Conservation (phyloP, 1,284 basidiomycete species). For the Melampsora americana region DNA sequence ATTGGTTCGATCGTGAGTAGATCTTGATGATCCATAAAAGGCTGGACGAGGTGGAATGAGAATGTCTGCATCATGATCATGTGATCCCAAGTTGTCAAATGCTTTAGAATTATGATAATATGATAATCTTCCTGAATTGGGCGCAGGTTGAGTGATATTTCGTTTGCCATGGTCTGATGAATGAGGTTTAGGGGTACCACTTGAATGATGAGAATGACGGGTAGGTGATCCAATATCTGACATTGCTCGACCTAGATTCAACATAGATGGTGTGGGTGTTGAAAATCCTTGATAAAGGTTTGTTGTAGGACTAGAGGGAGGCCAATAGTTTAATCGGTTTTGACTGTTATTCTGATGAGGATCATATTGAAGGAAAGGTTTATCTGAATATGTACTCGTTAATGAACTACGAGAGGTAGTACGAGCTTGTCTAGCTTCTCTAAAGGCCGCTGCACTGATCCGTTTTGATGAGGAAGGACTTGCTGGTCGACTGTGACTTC, state of each 20-base stretch:
- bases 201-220: background rate
- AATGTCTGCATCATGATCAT: slow-evolving; percentile 3
- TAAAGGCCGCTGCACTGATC: slow-evolving; percentile 39
- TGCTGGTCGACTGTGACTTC: slow-evolving; percentile 4
- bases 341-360: background rate
- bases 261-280: no score
- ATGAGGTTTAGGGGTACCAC: background rate
- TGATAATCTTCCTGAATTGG: background rate
- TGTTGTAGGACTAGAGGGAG: no score
- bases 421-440: slow-evolving; percentile 23
- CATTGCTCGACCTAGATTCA: no score
- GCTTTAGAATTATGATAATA: background rate
- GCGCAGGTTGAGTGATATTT: background rate
- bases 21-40: slow-evolving; percentile 43
- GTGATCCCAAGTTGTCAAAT: background rate
- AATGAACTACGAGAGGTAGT: slow-evolving; percentile 15
- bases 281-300: no score
- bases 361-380: no score
- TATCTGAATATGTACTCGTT: slow-evolving; percentile 2
- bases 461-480: slow-evolving; percentile 10
- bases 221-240: no score
- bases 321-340: background rate
- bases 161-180: background rate
- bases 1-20: no score
- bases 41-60: slow-evolving; percentile 31